Percentiles rank a stretch among this genome's conserved stretches.
phyloP scores from a whole-genome alignment of 345 rosid species.

The Euphorbia tirucalli region DNA sequence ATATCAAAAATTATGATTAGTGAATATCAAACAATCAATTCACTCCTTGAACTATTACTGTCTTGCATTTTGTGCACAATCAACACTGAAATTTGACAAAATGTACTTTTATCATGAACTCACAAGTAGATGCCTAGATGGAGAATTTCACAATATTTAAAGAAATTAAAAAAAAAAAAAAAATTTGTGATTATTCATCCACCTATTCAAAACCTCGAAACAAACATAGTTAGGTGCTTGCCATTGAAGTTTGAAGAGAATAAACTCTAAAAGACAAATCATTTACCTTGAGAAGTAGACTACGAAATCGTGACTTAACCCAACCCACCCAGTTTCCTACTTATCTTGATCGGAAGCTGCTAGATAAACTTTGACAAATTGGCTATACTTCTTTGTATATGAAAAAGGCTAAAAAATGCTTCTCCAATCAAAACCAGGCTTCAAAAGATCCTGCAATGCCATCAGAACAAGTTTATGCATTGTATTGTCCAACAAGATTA shows the following conservation, averaged over 20 bases:
- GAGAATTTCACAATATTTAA: background rate
- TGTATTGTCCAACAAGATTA: no score
- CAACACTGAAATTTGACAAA: no score
- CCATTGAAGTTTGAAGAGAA: background rate
- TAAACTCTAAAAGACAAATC: background rate
- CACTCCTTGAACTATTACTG: no score
- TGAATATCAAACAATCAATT: background rate
- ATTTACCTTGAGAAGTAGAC: conserved; percentile 49
- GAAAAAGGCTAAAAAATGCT: conserved; percentile 49
- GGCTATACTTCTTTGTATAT: conserved; percentile 38
- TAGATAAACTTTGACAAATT: conserved; percentile 48
- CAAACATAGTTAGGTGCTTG: no score
- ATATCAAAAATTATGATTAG: no score
- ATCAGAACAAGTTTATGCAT: no score
- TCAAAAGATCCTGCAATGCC: conserved; percentile 37
- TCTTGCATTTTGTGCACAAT: no score
- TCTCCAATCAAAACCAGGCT: conserved; percentile 42
- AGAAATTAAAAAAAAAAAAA: background rate
- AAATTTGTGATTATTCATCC: background rate
- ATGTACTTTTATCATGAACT: no score
- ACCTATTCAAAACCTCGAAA: no score
- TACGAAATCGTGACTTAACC: conserved; percentile 59
- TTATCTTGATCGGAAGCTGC: conserved; percentile 43
- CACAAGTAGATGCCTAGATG: no score
- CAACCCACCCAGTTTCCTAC: conserved; percentile 62